These are phyloP conservation scores for Phytophthora pseudosyringae DNA, from an alignment of 352 stramenopile genomes.

Conservation along the genomic window DNA sequence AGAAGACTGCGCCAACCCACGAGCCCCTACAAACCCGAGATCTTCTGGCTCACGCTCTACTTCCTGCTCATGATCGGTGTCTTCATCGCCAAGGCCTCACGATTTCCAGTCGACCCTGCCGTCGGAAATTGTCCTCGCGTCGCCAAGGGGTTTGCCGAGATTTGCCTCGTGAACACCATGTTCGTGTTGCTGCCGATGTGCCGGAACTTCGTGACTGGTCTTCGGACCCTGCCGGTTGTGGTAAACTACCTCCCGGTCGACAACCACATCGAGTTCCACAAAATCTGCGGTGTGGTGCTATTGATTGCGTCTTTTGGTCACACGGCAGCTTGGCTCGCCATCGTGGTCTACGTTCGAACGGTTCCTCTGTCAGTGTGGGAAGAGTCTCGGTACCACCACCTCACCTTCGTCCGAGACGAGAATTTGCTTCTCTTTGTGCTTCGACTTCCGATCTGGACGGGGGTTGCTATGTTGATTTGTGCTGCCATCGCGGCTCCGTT, in stretches of 20 bases:
- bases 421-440: slow-evolving; percentile 47
- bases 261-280: slow-evolving; percentile 75
- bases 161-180: slow-evolving; percentile 77
- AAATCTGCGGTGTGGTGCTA: slow-evolving; percentile 78
- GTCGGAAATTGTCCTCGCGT: slow-evolving; percentile 61
- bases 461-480: slow-evolving; percentile 65
- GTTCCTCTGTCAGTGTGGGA: slow-evolving; percentile 47
- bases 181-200: slow-evolving; percentile 83
- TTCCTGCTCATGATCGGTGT: slow-evolving; percentile 46
- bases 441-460: slow-evolving; percentile 70
- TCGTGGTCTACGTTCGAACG: slow-evolving; percentile 57
- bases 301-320: slow-evolving; percentile 64
- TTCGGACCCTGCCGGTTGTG: slow-evolving; percentile 54
- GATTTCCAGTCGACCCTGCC: slow-evolving; percentile 50
- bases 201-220: slow-evolving; percentile 63
- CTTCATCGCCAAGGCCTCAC: slow-evolving; percentile 55
- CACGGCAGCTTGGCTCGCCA: slow-evolving; percentile 57
- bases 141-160: slow-evolving; percentile 74
- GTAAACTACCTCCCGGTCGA: slow-evolving; percentile 66
- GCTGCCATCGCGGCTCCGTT: slow-evolving; percentile 52
- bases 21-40: slow-evolving; percentile 40
- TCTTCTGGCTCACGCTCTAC: slow-evolving; percentile 60
- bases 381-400: slow-evolving; percentile 49
- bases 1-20: slow-evolving; percentile 17
- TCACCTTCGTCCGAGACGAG: slow-evolving; percentile 63